Base-by-base conservation (phyloP, 2,329 filamentous ascomycete genomes). In the Mariannaea elegans region DNA sequence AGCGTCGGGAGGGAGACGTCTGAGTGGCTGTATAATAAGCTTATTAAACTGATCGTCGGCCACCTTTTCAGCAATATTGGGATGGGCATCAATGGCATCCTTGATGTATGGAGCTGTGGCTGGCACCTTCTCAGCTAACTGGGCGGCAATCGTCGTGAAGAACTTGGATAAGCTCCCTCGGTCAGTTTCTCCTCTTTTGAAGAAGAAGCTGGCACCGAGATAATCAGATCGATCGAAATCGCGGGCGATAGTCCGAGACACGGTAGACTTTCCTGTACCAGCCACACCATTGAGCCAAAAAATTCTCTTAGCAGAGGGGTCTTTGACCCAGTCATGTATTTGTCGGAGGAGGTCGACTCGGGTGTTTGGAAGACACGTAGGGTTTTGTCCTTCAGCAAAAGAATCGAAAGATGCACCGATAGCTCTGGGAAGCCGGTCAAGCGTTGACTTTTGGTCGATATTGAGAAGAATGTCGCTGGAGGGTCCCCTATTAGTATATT, bases 231-330 rank as follows among this genome's bases (percentile, higher is more conserved):
- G 12, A 2, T 16, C 42, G 9, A 54, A 13, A 0, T 7, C 21
- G 9, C 23, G 16, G 19, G 74, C 73, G 2, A 77, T 24, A 1
- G 74, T 77, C 0, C 71, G 74, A 7, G 74, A 71, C 1, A 79
- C 75, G 7, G 76, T 79, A 1, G 76, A 79, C 46, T 79, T 79
- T 9, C 76, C 76, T 0, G 73, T 78, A 1, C 77, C 76, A 12
- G 75, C 76, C 66, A 77, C 75, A 3, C 76, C 76, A 9, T 73
- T 73, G 1, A 80, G 67, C 76, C 73, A 79, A 55, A 76, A 76
- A 4, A 78, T 69, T 14, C 60, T 18, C 29, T 74, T 56, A n/a
- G 53, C 41, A 4, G 63, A 13, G 5, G 56, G 56, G 13, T 70
- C 52, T 1, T 67, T 50, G 4, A 56, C 64, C 77, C 74, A 80